phyloP scores from a whole-genome alignment of 2,329 filamentous ascomycete species.

The Fusarium denticulatum region DNA sequence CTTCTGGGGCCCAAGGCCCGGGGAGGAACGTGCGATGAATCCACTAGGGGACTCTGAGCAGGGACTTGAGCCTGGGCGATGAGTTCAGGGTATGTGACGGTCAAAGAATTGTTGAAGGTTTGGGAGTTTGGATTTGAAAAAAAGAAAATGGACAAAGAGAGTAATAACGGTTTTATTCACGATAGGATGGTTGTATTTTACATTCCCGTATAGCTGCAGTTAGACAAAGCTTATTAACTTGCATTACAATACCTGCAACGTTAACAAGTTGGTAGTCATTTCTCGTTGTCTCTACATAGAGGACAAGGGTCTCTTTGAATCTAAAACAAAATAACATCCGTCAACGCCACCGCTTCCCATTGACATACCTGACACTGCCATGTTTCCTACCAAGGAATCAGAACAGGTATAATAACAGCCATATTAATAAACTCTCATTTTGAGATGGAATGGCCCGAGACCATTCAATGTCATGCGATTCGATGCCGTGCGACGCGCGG shows the following conservation, averaged over 20 bases:
- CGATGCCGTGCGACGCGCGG: conserved; percentile 7
- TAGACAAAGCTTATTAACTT: background rate
- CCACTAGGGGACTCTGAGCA: conserved; percentile 26
- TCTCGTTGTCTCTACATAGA: background rate
- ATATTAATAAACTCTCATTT: background rate
- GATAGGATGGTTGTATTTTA: background rate
- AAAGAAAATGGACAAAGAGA: background rate
- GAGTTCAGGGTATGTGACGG: conserved; percentile 25
- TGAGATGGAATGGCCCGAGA: conserved; percentile 5
- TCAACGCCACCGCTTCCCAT: conserved; percentile 23
- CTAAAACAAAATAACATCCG: conserved; percentile 35
- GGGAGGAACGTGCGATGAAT: conserved; percentile 24
- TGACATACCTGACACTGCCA: conserved; percentile 24
- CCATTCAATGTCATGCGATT: conserved; percentile 1
- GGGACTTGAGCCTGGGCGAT: conserved; percentile 10
- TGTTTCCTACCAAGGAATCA: conserved; percentile 4
- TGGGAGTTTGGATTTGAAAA: background rate
- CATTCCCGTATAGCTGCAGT: background rate
- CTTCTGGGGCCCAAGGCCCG: background rate
- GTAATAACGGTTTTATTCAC: background rate
- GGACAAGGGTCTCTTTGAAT: conserved; percentile 4
- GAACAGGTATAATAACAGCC: conserved; percentile 2
- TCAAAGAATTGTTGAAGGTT: background rate
- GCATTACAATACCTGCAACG: background rate
- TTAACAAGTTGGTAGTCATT: background rate